Evolutionary conservation across 257 asterid species (phyloP).

Genomic region (Osmanthus fragrans): DNA sequence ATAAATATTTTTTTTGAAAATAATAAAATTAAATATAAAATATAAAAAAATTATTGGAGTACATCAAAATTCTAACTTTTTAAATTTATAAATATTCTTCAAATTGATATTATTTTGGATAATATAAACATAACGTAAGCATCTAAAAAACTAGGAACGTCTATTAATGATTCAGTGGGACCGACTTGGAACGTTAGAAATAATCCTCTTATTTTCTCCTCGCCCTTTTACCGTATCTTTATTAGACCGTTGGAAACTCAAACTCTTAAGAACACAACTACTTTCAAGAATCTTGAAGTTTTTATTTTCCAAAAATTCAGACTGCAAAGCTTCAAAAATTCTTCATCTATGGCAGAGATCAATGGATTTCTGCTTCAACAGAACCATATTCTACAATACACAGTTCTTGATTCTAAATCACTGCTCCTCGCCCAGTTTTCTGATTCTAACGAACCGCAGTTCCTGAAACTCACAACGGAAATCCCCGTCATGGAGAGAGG

Average conservation of each 20-base stretch:
- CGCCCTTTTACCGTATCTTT: conserved; percentile 22
- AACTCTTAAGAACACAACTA: conserved; percentile 25
- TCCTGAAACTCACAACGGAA: conserved; percentile 54
- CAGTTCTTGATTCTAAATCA: conserved; percentile 65
- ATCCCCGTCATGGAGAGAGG: conserved; percentile 64
- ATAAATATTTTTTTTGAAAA: too few relatives aligned
- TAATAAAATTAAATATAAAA: too few relatives aligned
- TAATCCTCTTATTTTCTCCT: not conserved
- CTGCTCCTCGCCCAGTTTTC: conserved; percentile 62
- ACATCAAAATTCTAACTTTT: too few relatives aligned
- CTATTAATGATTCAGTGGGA: conserved; percentile 14
- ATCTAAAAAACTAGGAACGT: too few relatives aligned
- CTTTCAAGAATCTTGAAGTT: not conserved
- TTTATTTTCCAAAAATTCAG: not conserved
- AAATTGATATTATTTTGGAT: too few relatives aligned
- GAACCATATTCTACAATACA: conserved; percentile 31
- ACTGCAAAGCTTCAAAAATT: not conserved
- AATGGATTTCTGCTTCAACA: conserved; percentile 38
- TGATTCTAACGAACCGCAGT: conserved; percentile 47
- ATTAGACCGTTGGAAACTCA: conserved; percentile 69
- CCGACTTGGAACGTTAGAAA: conserved; percentile 66
- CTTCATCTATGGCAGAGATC: conserved; percentile 53
- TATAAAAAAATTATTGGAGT: too few relatives aligned
- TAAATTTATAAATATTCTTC: too few relatives aligned
- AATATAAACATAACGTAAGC: too few relatives aligned